Evolutionary conservation across 768 basidiomycete genomes (phyloP).

Genomic region (Leccinum incarnatum): DNA sequence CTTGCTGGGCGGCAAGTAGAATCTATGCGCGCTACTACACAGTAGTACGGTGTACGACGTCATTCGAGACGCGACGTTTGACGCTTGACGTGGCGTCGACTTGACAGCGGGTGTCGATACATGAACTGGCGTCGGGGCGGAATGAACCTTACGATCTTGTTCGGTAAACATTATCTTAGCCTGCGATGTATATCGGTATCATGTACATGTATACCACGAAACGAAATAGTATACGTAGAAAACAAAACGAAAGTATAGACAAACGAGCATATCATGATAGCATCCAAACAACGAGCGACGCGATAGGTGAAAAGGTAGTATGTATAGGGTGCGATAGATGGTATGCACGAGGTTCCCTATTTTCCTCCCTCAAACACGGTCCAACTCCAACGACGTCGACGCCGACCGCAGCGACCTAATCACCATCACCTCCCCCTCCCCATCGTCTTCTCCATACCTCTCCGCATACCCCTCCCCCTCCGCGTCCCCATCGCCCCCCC

Average conservation of each 20-base stretch:
- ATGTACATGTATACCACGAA: background rate
- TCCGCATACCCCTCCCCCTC: background rate
- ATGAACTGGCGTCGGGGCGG: no score
- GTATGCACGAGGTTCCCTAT: background rate
- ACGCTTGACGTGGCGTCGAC: no score
- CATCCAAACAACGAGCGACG: background rate
- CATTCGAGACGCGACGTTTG: no score
- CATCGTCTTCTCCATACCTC: background rate
- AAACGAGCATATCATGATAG: background rate
- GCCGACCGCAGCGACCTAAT: conserved; percentile 14
- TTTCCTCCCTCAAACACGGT: conserved; percentile 1
- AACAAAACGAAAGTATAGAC: background rate
- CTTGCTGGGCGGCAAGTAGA: no score
- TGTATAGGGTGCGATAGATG: background rate
- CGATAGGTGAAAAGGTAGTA: background rate
- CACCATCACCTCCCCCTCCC: conserved; percentile 19
- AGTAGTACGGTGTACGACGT: no score
- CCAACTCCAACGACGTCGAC: background rate
- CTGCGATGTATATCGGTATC: background rate
- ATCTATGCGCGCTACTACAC: no score
- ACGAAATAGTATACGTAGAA: background rate
- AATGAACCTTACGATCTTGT: no score
- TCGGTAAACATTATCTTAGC: no score
- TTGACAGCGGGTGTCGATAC: no score
- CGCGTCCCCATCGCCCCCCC: background rate